A percentile compares a stretch with the other conserved stretches of the same genome.
phyloP scores from a whole-genome alignment of 768 basidiomycete species.

The Sutorius australiensis region DNA sequence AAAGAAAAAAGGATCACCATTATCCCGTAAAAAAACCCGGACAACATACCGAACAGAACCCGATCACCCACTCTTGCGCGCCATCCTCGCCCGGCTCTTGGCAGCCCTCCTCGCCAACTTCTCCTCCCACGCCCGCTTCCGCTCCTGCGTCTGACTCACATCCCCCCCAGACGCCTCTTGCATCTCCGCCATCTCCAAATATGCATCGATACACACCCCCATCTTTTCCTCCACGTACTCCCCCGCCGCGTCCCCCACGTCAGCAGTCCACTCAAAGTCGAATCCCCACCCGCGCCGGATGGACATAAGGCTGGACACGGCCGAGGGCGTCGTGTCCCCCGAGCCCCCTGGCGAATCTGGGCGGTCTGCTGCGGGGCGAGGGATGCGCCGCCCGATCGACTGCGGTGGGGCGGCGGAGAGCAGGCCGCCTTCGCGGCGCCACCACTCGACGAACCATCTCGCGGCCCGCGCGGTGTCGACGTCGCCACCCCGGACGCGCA shows the following conservation, averaged over 20 bases:
- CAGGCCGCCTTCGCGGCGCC: conserved; percentile 72
- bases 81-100: conserved; percentile 29
- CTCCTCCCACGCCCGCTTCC: conserved; percentile 49
- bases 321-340: not conserved
- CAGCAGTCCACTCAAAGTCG: conserved; percentile 68
- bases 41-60: conserved; percentile 10
- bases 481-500: conserved; percentile 74
- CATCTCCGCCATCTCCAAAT: conserved; percentile 39
- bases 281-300: conserved; percentile 76
- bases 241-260: conserved; percentile 8
- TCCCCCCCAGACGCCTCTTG: conserved; percentile 54
- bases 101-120: conserved; percentile 37
- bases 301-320: conserved; percentile 6
- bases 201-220: conserved; percentile 63
- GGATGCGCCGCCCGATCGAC: conserved; percentile 7
- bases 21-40: conserved; percentile 3
- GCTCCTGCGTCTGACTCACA: conserved; percentile 68
- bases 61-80: conserved; percentile 20
- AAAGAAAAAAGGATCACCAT: not conserved
- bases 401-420: conserved; percentile 44
- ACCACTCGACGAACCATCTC: conserved; percentile 81
- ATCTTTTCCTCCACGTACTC: conserved; percentile 56
- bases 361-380: not conserved
- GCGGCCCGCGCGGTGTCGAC: conserved; percentile 70
- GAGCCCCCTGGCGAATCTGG: not conserved